Evolutionary conservation across 306 rosid genomes (phyloP).

Genomic region (Quercus mongolica): DNA sequence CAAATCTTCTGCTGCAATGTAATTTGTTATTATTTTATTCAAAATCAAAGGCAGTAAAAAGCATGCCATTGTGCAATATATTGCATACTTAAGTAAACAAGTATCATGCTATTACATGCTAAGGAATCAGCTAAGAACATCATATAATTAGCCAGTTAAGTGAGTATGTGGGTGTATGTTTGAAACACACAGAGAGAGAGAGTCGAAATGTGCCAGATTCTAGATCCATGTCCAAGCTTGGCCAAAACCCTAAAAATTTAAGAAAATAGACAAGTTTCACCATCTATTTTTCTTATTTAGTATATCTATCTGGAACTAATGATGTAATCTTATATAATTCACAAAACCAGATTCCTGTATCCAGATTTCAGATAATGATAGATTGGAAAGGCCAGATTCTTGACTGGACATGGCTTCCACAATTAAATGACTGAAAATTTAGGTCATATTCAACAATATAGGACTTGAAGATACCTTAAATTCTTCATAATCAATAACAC

Average conservation of each 20-base stretch:
- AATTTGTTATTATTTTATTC: constrained; percentile 13
- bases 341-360: neutral
- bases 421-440: neutral
- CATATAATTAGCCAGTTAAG: neutral
- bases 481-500: constrained; percentile 65
- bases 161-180: neutral
- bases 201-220: neutral
- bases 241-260: neutral
- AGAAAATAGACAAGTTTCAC: neutral
- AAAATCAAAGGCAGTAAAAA: neutral
- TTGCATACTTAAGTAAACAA: neutral
- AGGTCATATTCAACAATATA: neutral
- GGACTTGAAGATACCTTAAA: constrained; percentile 59
- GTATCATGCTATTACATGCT: neutral
- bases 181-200: neutral
- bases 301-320: neutral
- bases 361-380: neutral
- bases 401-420: neutral
- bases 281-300: neutral
- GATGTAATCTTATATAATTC: neutral
- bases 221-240: neutral
- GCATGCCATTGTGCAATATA: neutral
- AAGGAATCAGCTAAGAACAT: neutral
- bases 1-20: constrained; percentile 63
- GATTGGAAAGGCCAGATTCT: neutral